Evolutionary conservation across 331 rosid genomes (phyloP).

Genomic region (Prunus yedoensis): DNA sequence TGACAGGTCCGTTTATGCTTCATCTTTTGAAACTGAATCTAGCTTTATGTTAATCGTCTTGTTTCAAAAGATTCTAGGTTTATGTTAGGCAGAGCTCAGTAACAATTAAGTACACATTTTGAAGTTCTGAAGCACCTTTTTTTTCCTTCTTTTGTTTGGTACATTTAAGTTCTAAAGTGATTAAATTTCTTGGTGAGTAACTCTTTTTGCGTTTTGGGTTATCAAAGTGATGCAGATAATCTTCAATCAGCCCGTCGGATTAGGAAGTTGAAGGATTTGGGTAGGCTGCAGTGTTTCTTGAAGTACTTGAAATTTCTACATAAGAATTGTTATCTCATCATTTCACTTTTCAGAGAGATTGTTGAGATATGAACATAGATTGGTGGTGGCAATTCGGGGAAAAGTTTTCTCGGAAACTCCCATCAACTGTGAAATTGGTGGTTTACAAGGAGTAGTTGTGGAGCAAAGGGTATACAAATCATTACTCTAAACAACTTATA

Average conservation of each 20-base stretch:
- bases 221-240: constrained; percentile 60
- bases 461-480: constrained; percentile 59
- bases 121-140: no score
- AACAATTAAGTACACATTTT: no score
- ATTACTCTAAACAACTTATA: constrained; percentile 11
- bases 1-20: no score
- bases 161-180: not conserved
- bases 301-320: no score
- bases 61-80: no score
- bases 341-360: constrained; percentile 54
- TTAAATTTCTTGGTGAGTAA: not conserved
- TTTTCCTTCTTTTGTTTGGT: not conserved
- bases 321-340: not conserved
- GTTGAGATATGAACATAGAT: constrained; percentile 51
- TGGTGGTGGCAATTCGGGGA: constrained; percentile 76
- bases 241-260: constrained; percentile 69
- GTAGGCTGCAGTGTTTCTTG: constrained; percentile 34
- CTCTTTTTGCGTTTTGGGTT: constrained; percentile 8
- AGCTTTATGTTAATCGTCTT: no score
- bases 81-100: no score
- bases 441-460: constrained; percentile 78
- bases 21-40: no score
- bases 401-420: constrained; percentile 75
- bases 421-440: constrained; percentile 68
- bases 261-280: constrained; percentile 72